Evolutionary conservation across 257 asterid genomes (phyloP).

Genomic region (Solanum medicagineum): DNA sequence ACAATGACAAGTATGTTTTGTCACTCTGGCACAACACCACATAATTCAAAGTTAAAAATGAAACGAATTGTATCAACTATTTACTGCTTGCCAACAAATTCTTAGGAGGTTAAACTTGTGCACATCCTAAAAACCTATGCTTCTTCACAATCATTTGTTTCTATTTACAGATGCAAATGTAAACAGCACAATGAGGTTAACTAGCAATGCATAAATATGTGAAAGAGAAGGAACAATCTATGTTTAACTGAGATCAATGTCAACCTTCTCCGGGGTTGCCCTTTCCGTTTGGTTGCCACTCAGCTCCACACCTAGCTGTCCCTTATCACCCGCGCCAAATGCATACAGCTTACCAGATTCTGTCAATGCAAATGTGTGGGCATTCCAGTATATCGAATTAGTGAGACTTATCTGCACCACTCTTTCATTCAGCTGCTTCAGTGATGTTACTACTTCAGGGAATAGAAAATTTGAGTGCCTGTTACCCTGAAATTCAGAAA

Average conservation of each 20-base stretch:
- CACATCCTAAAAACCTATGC: constrained; percentile 16
- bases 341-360: constrained; percentile 84
- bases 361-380: constrained; percentile 93
- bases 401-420: constrained; percentile 95
- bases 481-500: constrained; percentile 36
- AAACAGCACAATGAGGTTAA: neutral
- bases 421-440: constrained; percentile 68
- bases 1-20: neutral
- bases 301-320: constrained; percentile 88
- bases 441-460: constrained; percentile 72
- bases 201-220: neutral
- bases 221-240: neutral
- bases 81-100: constrained; percentile 12
- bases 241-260: constrained; percentile 53
- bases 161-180: constrained; percentile 24
- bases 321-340: constrained; percentile 94
- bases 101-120: constrained; percentile 11
- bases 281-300: constrained; percentile 57
- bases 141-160: constrained; percentile 19
- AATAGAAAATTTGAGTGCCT: constrained; percentile 51
- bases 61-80: constrained; percentile 12
- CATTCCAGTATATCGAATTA: constrained; percentile 88
- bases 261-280: constrained; percentile 67
- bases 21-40: neutral
- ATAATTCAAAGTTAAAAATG: neutral